phyloP scores from a whole-genome alignment of 306 rosid genomes.

The Senna siamea region DNA sequence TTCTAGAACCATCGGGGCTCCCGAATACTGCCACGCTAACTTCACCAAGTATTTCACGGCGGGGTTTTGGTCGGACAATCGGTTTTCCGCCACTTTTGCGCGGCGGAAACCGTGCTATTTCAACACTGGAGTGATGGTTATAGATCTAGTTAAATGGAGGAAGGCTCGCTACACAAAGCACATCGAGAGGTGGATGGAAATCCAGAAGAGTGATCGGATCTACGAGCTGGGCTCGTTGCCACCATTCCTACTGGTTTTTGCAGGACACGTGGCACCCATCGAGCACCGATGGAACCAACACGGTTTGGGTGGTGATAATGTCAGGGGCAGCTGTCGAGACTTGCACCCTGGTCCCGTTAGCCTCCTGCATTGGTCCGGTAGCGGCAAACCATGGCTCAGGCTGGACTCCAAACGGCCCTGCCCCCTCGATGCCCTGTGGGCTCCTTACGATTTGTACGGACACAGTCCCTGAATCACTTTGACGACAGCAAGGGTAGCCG shows the following conservation, averaged over 20 bases:
- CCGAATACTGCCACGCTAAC: conserved; percentile 83
- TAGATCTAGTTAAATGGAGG: conserved; percentile 78
- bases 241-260: conserved; percentile 72
- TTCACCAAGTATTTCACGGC: conserved; percentile 71
- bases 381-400: conserved; percentile 79
- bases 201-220: conserved; percentile 71
- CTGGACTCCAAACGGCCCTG: conserved; percentile 66
- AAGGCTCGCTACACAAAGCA: conserved; percentile 48
- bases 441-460: conserved; percentile 72
- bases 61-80: conserved; percentile 57
- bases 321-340: conserved; percentile 70
- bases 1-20: conserved; percentile 63
- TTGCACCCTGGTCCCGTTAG: conserved; percentile 79
- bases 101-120: conserved; percentile 67
- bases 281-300: conserved; percentile 89
- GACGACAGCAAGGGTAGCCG: conserved; percentile 2
- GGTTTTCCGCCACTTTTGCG: conserved; percentile 42
- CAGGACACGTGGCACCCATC: conserved; percentile 79
- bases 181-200: conserved; percentile 80
- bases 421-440: conserved; percentile 69
- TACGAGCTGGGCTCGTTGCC: conserved; percentile 80
- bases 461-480: conserved; percentile 39
- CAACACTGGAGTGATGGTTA: conserved; percentile 87
- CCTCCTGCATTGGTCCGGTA: conserved; percentile 82
- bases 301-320: conserved; percentile 81